Base-by-base conservation (phyloP, 805 yeast species). In the Monosporozyma unispora region DNA sequence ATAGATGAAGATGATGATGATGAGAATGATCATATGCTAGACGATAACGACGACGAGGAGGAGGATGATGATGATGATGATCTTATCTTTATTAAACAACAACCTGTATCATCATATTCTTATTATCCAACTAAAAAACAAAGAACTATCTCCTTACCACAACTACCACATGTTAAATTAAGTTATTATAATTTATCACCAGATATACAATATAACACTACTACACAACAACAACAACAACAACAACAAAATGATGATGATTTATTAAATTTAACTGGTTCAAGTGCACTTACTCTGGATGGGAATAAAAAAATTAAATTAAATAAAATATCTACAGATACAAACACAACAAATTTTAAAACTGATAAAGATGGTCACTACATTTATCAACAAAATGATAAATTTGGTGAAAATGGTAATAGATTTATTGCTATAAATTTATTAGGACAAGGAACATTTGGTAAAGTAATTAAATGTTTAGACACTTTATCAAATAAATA, bases 401-500 rank as follows among this genome's bases (percentile, higher is more conserved):
- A 65, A 2, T 83, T 85, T 64, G 87, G 95, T n/a, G 50, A 54
- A 14, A 81, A 84, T 60, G 72, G 70, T 47, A 14, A 39, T 8
- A 68, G 96, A 44, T 90, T 84, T 64, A 69, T 75, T 18, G 83
- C 90, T 11, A 67, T 77, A 31, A 75, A 79, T 50, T 69, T 88
- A 31, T 70, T 93, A 49, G 99, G 99, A 0, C 91, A 90, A 53
- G 99, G 99, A 2, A 90, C 99, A 1, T 93, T 93, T 73, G 99
- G 99, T 9, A 98, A 93, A 69, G 99, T 93, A 44, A 95, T 90
- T 40, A 93, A 91, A 69, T 91, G 97, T 68, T 75, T 74, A 56
- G 98, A 93, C 62, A 71, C 50, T 7, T 9, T 21, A 2, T 25
- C 41, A 11, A 38, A 54, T 9, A 72, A 75, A 48, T 73, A 74